Base-by-base conservation (phyloP, 2,329 filamentous ascomycete genomes). In the Fusarium verrucosum region DNA sequence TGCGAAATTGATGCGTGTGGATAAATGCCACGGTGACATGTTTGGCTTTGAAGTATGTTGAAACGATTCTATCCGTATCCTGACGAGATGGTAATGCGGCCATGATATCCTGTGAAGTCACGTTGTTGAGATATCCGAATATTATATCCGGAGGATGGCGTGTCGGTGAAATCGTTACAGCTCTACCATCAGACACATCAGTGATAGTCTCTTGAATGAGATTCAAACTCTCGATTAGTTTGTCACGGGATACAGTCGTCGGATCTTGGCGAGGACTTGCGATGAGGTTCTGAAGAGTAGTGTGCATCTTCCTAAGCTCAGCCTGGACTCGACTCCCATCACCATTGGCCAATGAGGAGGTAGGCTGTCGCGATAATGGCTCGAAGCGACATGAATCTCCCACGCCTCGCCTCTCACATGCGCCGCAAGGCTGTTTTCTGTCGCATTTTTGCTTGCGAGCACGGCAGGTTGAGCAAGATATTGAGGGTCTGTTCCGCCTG, bases 271-370 rank as follows among this genome's bases (percentile, higher is more conserved):
- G 7, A 11, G 50, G 17, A 10, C 47, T 40, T 2, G 16, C 35
- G 28, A 57, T 16, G 13, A 57, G 40, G n/a, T 17, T 23, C 19
- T 57, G 50, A 5, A 57, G 22, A 9, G 40, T 26, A 10, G 19
- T 35, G 13, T 55, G 54, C 59, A 63, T 63, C 26, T 63, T 53
- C 8, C 35, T 41, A n/a, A 63, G 43, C 30, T 63, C 60, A 38
- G 36, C 26, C 22, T 35, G 38, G 6, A 63, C 16, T 20, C 10
- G 28, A 16, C 5, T 25, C 10, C 42, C 35, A 11, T 16, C 16
- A 19, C 30, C 10, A 19, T 11, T 20, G 2, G 3, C 8, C 23
- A 33, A 9, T 5, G 20, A n/a, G 32, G 20, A 4, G 4, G 11
- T 11, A 2, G 10, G 1, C 0, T 23, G n/a, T 14, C 19, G 35